phyloP scores from a whole-genome alignment of 2,329 filamentous ascomycete genomes.

The Trichophyton verrucosum region DNA sequence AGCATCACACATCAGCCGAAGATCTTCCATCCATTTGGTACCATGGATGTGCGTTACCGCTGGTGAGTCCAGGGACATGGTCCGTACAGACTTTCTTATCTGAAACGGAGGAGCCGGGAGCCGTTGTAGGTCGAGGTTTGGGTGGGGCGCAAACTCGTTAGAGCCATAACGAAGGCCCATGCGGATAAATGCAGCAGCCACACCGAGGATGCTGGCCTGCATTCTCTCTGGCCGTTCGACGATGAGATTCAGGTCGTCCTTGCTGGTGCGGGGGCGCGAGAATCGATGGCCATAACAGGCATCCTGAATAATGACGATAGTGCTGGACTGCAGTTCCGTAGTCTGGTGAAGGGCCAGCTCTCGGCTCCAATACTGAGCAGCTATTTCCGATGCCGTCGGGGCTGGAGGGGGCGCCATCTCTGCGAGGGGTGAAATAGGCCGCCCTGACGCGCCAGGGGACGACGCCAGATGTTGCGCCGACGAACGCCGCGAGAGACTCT shows the following conservation, averaged over 20 bases:
- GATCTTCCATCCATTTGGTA: constrained; percentile 81
- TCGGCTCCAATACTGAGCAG: constrained; percentile 54
- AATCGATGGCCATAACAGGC: constrained; percentile 90
- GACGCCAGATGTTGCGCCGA: constrained; percentile 19
- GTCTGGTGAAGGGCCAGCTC: constrained; percentile 55
- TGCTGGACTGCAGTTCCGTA: constrained; percentile 39
- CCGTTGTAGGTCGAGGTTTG: constrained; percentile 43
- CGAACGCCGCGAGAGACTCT: constrained; percentile 25
- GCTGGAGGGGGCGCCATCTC: constrained; percentile 12
- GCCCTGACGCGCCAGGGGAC: constrained; percentile 20
- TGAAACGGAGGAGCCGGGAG: constrained; percentile 60
- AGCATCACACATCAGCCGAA: constrained; percentile 69
- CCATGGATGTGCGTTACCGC: constrained; percentile 88
- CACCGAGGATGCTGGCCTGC: constrained; percentile 66
- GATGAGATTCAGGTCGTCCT: constrained; percentile 60
- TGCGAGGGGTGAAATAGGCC: constrained; percentile 18
- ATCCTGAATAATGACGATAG: constrained; percentile 79
- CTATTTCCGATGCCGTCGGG: constrained; percentile 45
- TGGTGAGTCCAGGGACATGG: constrained; percentile 56
- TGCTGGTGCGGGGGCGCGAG: constrained; percentile 66
- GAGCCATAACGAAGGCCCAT: constrained; percentile 68
- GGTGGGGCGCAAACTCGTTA: constrained; percentile 55
- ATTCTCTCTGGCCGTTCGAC: constrained; percentile 90
- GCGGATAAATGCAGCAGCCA: constrained; percentile 81
- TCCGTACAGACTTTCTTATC: constrained; percentile 67